Evolutionary conservation across 2,329 filamentous ascomycete species (phyloP).

Genomic region (Sphaerulina musiva): DNA sequence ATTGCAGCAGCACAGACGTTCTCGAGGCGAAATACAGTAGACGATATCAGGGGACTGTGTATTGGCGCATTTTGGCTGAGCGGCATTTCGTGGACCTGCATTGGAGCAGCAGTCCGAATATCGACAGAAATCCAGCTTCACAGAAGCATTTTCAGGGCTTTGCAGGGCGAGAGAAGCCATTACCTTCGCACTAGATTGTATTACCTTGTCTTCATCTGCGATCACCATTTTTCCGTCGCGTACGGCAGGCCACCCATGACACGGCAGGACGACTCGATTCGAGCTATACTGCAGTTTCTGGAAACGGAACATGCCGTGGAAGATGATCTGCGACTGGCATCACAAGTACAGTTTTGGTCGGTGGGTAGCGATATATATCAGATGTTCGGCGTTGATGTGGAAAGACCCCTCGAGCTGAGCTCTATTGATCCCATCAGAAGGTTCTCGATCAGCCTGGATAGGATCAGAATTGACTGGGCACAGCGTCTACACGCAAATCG

Average conservation of each 20-base stretch:
- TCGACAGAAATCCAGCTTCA: slow-evolving; percentile 38
- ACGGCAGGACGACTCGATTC: slow-evolving; percentile 31
- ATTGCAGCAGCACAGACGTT: slow-evolving; percentile 28
- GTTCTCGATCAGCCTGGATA: slow-evolving; percentile 25
- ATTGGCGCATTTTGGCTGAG: slow-evolving; percentile 38
- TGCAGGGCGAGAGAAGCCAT: slow-evolving; percentile 29
- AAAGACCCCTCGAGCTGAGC: slow-evolving; percentile 23
- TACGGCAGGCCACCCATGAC: slow-evolving; percentile 37
- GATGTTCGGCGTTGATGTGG: slow-evolving; percentile 30
- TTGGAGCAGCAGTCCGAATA: slow-evolving; percentile 34
- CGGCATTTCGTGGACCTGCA: slow-evolving; percentile 31
- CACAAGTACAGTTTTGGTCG: slow-evolving; percentile 28
- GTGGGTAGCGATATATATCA: slow-evolving; percentile 26
- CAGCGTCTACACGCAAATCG: slow-evolving; percentile 23
- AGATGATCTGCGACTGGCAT: slow-evolving; percentile 26
- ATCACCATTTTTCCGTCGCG: slow-evolving; percentile 37
- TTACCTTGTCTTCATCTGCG: slow-evolving; percentile 38
- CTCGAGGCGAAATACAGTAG: slow-evolving; percentile 24
- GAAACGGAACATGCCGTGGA: slow-evolving; percentile 30
- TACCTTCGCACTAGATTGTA: slow-evolving; percentile 36
- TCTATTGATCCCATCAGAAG: slow-evolving; percentile 32
- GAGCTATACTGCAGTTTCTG: slow-evolving; percentile 30
- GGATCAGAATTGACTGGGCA: slow-evolving; percentile 27
- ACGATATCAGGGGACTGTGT: slow-evolving; percentile 32
- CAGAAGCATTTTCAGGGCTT: slow-evolving; percentile 34